Evolutionary conservation across 805 yeast genomes (phyloP).

Genomic region (Suhomyces kilbournensis): DNA sequence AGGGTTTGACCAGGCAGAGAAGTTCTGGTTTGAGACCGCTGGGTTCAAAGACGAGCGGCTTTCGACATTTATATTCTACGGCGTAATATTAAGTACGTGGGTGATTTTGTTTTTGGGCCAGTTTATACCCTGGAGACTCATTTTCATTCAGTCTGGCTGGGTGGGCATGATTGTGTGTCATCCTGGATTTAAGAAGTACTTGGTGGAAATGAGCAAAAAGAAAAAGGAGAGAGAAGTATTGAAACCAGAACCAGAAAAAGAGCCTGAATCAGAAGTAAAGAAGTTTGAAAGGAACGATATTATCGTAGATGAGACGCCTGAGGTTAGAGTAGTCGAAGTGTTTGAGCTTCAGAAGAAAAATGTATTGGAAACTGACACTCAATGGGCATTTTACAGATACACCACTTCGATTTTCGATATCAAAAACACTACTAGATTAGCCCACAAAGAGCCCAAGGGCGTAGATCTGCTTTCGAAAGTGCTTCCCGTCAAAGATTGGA

Average conservation of each 20-base stretch:
- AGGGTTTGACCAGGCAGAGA: constrained; percentile 50
- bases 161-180: constrained; percentile 48
- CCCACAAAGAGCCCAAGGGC: constrained; percentile 64
- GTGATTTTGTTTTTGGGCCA: constrained; percentile 45
- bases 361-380: constrained; percentile 50
- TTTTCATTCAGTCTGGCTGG: constrained; percentile 64
- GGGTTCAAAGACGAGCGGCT: constrained; percentile 68
- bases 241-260: constrained; percentile 4
- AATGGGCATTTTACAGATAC: constrained; percentile 62
- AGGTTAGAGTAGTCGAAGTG: constrained; percentile 62
- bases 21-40: constrained; percentile 57
- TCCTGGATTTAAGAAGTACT: constrained; percentile 47
- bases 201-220: constrained; percentile 11
- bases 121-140: constrained; percentile 61
- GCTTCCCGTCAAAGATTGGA: constrained; percentile 71
- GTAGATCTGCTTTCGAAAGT: constrained; percentile 52
- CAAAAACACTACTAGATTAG: constrained; percentile 36
- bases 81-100: constrained; percentile 26
- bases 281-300: constrained; percentile 47
- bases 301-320: constrained; percentile 68
- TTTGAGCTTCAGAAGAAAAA: constrained; percentile 73
- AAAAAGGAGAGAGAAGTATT: neutral
- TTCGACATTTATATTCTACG: constrained; percentile 57
- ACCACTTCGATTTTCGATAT: constrained; percentile 55
- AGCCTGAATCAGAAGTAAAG: constrained; percentile 9